Base-by-base conservation (phyloP, 208 protist species). In the Trypanosoma avium region DNA sequence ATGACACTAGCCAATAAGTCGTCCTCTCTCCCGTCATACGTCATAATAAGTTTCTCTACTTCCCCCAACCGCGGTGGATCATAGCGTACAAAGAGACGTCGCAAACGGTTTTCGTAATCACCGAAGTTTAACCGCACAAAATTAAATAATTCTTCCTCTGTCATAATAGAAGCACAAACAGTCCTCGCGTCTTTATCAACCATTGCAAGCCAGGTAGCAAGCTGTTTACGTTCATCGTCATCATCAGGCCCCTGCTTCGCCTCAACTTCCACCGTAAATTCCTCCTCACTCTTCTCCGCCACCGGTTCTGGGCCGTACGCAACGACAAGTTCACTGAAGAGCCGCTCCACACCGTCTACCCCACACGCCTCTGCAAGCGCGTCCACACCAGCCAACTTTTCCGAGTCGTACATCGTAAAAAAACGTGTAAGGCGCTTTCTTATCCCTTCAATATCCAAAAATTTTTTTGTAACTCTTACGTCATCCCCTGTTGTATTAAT, bases 21-120 rank as follows among this genome's bases (percentile, higher is more conserved):
- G 10, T 69, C 62, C 52, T 69, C 62, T 3, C 32, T 24, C 0
- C 52, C 52, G 24, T 17, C 12, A 38, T 69, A 13, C 5, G 36
- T n/a, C 0, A 21, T 36, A 32, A 69, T 13, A 13, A 69, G 35
- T 9, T 0, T 4, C 7, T 22, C n/a, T 22, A 69, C 62, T 22
- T 42, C 27, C 9, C 22, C 43, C 10, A 69, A 22, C 2, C 46
- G 54, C 52, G 29, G 0, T 10, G 62, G 62, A 27, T 46, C 27
- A 26, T 69, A 61, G 22, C 62, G 62, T 21, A 69, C 62, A 69
- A 69, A 60, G 17, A 69, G n/a, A 32, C 62, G 50, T 0, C 62
- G 33, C 13, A 69, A 10, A 19, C 62, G 32, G 40, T 32, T 45
- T 29, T 60, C 38, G 33, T 61, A 60, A 46, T 69, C 62, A 17